Percentiles rank a stretch among this genome's conserved stretches.
Evolutionary conservation across 345 rosid genomes (phyloP).

Genomic region (Hibiscus tridactylites): DNA sequence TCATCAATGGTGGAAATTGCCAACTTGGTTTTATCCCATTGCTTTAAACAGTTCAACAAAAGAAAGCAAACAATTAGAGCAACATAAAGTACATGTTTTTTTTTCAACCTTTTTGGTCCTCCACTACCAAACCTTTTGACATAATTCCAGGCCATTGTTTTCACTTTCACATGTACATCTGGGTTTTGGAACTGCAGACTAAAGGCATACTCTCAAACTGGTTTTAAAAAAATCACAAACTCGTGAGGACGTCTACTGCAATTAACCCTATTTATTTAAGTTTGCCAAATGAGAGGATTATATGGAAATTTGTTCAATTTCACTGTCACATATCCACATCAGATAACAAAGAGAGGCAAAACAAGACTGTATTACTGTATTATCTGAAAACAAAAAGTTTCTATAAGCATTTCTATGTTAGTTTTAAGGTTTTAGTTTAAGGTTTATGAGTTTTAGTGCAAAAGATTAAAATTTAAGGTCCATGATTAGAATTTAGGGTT

Average conservation of each 20-base stretch:
- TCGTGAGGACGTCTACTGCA: background rate
- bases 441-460: too few relatives aligned
- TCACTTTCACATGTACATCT: background rate
- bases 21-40: background rate
- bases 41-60: background rate
- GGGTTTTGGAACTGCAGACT: background rate
- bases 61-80: background rate
- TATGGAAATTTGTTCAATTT: background rate
- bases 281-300: background rate
- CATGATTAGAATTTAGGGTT: too few relatives aligned
- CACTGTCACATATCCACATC: background rate
- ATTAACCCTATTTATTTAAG: background rate
- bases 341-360: background rate
- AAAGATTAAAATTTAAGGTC: too few relatives aligned
- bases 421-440: too few relatives aligned
- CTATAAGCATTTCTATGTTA: too few relatives aligned
- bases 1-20: constrained; percentile 5
- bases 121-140: background rate
- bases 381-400: too few relatives aligned
- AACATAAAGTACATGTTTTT: background rate
- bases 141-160: background rate
- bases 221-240: background rate
- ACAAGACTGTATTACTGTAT: too few relatives aligned
- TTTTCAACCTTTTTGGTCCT: background rate
- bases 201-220: background rate